A percentile compares a stretch with the other conserved stretches of the same genome.
phyloP scores from a whole-genome alignment of 106 monocot genomes.

The Posidonia australis region DNA sequence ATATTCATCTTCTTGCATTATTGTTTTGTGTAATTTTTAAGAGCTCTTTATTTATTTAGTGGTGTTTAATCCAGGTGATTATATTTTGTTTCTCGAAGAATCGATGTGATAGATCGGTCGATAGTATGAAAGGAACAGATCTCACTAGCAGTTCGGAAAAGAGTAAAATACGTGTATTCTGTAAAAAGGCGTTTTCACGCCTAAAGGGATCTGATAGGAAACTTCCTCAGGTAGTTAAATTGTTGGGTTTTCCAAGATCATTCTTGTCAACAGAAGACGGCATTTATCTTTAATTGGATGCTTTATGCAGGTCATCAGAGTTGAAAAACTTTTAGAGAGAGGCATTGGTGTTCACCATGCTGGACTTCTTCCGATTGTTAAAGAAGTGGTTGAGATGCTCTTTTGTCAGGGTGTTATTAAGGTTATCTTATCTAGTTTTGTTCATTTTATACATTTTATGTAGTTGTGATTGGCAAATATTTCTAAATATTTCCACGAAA shows the following conservation, averaged over 20 bases:
- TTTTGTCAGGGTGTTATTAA: constrained; percentile 96
- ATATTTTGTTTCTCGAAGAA: constrained; percentile 98
- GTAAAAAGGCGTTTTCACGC: constrained; percentile 93
- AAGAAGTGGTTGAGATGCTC: constrained; percentile 99
- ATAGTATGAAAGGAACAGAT: constrained; percentile 52
- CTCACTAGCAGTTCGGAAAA: constrained; percentile 90
- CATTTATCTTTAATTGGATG: neutral
- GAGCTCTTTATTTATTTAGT: constrained; percentile 1
- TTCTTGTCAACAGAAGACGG: neutral
- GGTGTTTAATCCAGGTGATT: constrained; percentile 45
- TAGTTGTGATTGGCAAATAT: too few species aligned
- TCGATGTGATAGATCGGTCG: constrained; percentile 81
- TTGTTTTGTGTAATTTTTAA: neutral
- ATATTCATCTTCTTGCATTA: neutral
- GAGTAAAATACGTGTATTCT: constrained; percentile 79
- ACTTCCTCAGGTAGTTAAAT: constrained; percentile 66
- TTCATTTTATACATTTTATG: neutral
- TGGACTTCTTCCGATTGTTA: constrained; percentile 96
- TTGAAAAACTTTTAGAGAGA: constrained; percentile 60
- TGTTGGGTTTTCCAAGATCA: neutral
- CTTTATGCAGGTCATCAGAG: constrained; percentile 58
- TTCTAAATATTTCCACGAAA: too few species aligned
- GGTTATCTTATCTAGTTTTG: constrained; percentile 24
- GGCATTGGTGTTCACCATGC: constrained; percentile 98
- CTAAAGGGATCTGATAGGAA: constrained; percentile 92